These are phyloP conservation scores for Adansonia digitata DNA, from an alignment of 345 rosid genomes.

Conservation along the genomic window DNA sequence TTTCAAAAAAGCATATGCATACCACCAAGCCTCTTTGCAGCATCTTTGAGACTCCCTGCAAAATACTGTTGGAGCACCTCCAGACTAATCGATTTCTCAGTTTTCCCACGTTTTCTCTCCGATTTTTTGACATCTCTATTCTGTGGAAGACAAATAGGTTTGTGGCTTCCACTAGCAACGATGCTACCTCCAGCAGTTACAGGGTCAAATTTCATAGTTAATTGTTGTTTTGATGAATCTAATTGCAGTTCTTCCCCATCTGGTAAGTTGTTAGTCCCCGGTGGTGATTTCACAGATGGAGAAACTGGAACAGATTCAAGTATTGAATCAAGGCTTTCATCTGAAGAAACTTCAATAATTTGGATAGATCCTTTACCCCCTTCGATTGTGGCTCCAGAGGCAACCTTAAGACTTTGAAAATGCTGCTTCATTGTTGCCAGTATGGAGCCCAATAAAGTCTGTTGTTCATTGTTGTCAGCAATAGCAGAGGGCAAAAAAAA, in stretches of 20 bases:
- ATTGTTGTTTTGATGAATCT: conserved; percentile 31
- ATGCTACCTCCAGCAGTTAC: conserved; percentile 19
- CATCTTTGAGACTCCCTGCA: conserved; percentile 91
- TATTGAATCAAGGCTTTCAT: conserved; percentile 41
- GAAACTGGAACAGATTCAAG: conserved; percentile 43
- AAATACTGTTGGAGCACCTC: conserved; percentile 89
- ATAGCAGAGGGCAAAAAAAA: conserved; percentile 70
- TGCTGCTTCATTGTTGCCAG: conserved; percentile 75
- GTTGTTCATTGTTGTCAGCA: conserved; percentile 41
- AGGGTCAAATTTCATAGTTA: conserved; percentile 30
- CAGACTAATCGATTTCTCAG: conserved; percentile 74
- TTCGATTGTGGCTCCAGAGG: conserved; percentile 55
- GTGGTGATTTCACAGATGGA: conserved; percentile 30
- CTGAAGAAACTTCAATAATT: conserved; percentile 49
- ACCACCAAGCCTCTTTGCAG: conserved; percentile 71
- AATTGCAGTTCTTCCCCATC: conserved; percentile 20
- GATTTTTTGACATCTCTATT: conserved; percentile 37
- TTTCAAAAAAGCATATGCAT: conserved; percentile 7
- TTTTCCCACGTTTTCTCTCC: conserved; percentile 72
- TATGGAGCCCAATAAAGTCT: conserved; percentile 57
- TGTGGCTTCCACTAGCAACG: conserved; percentile 24
- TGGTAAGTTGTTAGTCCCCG: conserved; percentile 21
- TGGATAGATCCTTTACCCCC: conserved; percentile 54
- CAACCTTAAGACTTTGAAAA: conserved; percentile 71
- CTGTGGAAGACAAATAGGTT: conserved; percentile 30